A percentile compares a stretch with the other conserved stretches of the same genome.
Evolutionary conservation across 257 asterid genomes (phyloP).

Genomic region (Solanum okadae): DNA sequence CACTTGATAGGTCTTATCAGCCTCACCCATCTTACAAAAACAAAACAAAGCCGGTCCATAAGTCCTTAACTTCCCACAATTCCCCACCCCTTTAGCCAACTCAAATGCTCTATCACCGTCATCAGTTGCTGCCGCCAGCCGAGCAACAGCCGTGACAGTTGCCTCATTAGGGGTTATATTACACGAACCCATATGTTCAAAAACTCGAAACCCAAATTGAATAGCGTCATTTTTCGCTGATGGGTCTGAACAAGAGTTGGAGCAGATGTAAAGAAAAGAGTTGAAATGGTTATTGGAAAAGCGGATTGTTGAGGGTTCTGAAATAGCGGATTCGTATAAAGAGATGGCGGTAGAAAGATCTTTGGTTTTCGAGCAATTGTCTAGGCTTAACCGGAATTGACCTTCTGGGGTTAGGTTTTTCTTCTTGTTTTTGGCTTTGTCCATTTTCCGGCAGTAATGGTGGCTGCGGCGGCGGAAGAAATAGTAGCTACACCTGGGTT

Average conservation of each 20-base stretch:
- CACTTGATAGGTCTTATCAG: conserved; percentile 71
- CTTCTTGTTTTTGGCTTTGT: conserved; percentile 28
- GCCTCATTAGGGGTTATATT: conserved; percentile 64
- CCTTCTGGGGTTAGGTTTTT: conserved; percentile 59
- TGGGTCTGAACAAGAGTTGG: conserved; percentile 39
- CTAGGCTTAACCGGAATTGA: conserved; percentile 65
- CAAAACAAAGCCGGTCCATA: conserved; percentile 68
- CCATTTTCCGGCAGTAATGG: neutral
- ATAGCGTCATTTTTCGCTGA: conserved; percentile 45
- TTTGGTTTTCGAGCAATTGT: conserved; percentile 54
- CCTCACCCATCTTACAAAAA: conserved; percentile 43
- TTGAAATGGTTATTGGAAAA: conserved; percentile 59
- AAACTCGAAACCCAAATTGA: conserved; percentile 64
- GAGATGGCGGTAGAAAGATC: conserved; percentile 60
- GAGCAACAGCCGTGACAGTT: conserved; percentile 64
- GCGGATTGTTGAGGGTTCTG: conserved; percentile 17
- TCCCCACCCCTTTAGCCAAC: conserved; percentile 59
- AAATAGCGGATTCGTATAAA: conserved; percentile 53
- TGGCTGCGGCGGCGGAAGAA: neutral
- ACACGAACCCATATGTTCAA: conserved; percentile 20
- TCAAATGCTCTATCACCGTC: conserved; percentile 77
- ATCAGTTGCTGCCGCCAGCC: conserved; percentile 75
- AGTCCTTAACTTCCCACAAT: conserved; percentile 66
- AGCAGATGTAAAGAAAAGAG: conserved; percentile 76
- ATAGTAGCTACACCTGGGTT: neutral